Percentiles rank a stretch among this genome's conserved stretches.
These are phyloP conservation scores for Fusarium pininemorale DNA, from an alignment of 2,329 filamentous ascomycete genomes.

Conservation along the genomic window DNA sequence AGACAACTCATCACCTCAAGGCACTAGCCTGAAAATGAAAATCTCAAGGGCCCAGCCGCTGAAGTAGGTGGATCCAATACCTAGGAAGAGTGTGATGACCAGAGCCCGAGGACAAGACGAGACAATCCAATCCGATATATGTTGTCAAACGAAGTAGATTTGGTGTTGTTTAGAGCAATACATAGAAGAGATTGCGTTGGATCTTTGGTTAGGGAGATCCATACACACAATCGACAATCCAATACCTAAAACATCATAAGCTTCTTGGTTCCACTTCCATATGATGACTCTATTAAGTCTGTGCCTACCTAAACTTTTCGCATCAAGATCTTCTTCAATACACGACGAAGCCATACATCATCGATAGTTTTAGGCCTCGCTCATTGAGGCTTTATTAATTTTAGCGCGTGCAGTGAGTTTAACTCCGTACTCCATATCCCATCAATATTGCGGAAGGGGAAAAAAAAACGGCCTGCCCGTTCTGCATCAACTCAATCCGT, in stretches of 20 bases:
- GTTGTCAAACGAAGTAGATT: background rate
- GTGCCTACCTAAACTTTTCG: background rate
- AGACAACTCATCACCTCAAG: constrained; percentile 51
- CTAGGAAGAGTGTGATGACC: background rate
- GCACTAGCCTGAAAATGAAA: constrained; percentile 24
- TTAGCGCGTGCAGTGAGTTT: constrained; percentile 21
- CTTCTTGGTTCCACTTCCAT: constrained; percentile 3
- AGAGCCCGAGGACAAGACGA: background rate
- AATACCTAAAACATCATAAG: background rate
- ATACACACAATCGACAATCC: background rate
- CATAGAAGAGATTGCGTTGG: background rate
- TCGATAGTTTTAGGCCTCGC: constrained; percentile 3
- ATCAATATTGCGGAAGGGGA: background rate
- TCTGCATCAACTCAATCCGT: constrained; percentile 17
- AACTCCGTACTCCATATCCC: background rate
- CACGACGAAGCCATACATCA: constrained; percentile 2
- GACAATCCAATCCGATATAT: background rate
- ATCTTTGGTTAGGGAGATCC: background rate
- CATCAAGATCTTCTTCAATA: background rate
- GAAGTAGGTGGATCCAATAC: background rate
- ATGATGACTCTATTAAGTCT: background rate
- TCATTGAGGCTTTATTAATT: background rate
- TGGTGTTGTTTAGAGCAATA: background rate
- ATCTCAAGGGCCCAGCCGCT: constrained; percentile 24
- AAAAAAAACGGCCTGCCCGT: constrained; percentile 21